Evolutionary conservation across 1,284 basidiomycete species (phyloP), one percentile per base, ranked within the genome.

Genomic region (Termitomyces sp.): DNA sequence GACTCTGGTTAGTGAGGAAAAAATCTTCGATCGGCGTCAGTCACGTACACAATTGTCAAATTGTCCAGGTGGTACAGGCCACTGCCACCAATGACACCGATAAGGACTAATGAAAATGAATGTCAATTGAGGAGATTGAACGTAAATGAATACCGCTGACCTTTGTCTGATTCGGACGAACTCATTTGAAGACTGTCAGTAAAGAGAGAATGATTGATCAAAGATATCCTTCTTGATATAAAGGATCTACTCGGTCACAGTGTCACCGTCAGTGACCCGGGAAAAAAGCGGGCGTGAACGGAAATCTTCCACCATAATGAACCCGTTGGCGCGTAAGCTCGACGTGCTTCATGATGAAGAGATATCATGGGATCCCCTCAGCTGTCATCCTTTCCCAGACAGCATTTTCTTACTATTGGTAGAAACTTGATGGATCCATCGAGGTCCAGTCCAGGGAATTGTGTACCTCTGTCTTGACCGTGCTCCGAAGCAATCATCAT

Each of bases 21-120:
- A 38, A 33, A 13, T 26, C 9, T 3, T 37, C 28, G 28, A 42
- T 24, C 19, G 28, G 21, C 5, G 11, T 30, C 86, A 65, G 24
- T 19, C n/a, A 65, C 87, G 65, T 66, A 91, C 88, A 93, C 75
- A 53, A 86, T 78, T 26, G 84, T 90, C 47, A 97, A 74, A 70
- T 94, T 93, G 68, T 95, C 89, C 46, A 97, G 78, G 68, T 94
- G 84, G 75, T 96, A 97, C 26, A 93, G 69, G 3, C 91, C 91
- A 57, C 86, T 91, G 21, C 91, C 91, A 24, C 91, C 91, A 57
- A 93, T 93, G 48, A 92, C 84, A 38, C 91, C 91, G 50, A 93
- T 78, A 34, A 91, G 74, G 28, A 91, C 88, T 90, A 62, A 7
- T 7, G 8, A 33, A 24, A 38, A n/a, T 21, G 7, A 30, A n/a